These are phyloP conservation scores for Eimeria maxima DNA, from an alignment of 169 alveolate genomes.

Conservation along the genomic window DNA sequence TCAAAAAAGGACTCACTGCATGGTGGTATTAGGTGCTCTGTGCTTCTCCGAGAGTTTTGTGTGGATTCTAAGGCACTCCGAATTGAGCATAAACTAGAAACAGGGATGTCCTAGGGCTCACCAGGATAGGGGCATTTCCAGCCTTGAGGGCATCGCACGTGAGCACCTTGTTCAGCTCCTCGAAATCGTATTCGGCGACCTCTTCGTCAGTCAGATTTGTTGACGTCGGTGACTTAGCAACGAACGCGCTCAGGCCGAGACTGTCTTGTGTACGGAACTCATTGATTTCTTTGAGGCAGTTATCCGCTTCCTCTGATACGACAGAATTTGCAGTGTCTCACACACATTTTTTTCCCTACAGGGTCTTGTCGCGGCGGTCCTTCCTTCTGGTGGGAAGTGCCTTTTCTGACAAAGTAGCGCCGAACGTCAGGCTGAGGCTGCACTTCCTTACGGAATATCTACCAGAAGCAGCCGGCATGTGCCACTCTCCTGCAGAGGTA, in stretches of 20 bases:
- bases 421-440: not conserved
- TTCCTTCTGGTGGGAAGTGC: not conserved
- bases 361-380: not conserved
- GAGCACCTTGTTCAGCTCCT: not conserved
- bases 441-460: not conserved
- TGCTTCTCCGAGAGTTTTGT: not conserved
- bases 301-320: not conserved
- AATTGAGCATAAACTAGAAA: too few species aligned
- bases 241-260: conserved; percentile 13
- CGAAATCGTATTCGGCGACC: not conserved
- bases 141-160: conserved; percentile 22
- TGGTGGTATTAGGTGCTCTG: not conserved
- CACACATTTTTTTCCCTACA: not conserved
- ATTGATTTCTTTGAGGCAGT: conserved; percentile 44
- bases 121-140: not conserved
- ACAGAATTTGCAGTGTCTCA: not conserved
- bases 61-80: not conserved
- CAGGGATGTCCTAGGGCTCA: not conserved
- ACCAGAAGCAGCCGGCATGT: not conserved
- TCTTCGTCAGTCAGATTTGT: too few species aligned
- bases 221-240: not conserved
- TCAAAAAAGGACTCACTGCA: not conserved
- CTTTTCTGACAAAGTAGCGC: not conserved
- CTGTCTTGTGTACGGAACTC: conserved; percentile 41
- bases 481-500: not conserved